Conservation (phyloP, 768 basidiomycete species). For the Lactarius vividus region DNA sequence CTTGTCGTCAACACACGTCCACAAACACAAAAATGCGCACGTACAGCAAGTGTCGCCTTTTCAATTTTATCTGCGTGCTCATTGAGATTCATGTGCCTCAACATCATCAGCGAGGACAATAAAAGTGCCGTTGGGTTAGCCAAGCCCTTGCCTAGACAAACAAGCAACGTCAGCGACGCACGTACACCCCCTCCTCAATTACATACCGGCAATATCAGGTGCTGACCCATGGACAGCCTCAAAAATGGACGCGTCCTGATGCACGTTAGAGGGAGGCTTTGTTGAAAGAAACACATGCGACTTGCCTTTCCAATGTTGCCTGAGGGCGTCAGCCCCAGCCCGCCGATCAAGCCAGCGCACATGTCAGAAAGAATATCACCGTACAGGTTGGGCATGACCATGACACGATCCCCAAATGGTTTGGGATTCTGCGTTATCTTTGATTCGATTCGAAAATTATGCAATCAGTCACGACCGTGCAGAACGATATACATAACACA, state of each 20-base stretch:
- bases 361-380: slow-evolving; percentile 97
- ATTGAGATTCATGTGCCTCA: slow-evolving; percentile 92
- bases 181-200: not conserved
- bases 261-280: slow-evolving; percentile 12
- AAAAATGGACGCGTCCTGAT: slow-evolving; percentile 95
- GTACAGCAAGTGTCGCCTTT: slow-evolving; percentile 82
- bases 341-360: slow-evolving; percentile 98
- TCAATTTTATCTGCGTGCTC: slow-evolving; percentile 87
- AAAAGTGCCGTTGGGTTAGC: slow-evolving; percentile 99
- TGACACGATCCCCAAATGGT: slow-evolving; percentile 94
- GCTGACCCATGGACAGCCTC: slow-evolving; percentile 99
- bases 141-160: slow-evolving; percentile 68
- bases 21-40: slow-evolving; percentile 34
- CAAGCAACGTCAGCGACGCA: slow-evolving; percentile 7
- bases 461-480: not conserved
- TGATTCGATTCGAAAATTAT: not conserved
- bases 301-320: slow-evolving; percentile 93
- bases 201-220: slow-evolving; percentile 91
- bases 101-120: slow-evolving; percentile 95
- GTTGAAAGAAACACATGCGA: not conserved
- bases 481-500: slow-evolving; percentile 34
- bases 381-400: slow-evolving; percentile 99
- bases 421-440: slow-evolving; percentile 90
- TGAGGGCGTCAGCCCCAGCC: slow-evolving; percentile 94
- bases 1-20: slow-evolving; percentile 10